phyloP scores from a whole-genome alignment of 179 eudicot species.

The Patellifolia procumbens region DNA sequence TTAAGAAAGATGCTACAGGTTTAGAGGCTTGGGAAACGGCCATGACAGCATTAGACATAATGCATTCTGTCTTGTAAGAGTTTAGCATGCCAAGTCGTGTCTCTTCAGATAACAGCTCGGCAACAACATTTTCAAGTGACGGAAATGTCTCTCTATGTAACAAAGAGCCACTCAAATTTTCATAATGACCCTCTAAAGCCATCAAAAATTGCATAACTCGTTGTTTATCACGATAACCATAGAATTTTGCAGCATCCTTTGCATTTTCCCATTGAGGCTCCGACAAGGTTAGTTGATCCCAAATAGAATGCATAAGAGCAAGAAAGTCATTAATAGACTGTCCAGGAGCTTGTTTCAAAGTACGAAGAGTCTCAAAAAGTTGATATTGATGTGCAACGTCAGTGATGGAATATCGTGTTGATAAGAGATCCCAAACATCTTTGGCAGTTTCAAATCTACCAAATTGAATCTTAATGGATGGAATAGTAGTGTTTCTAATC shows the following conservation, averaged over 20 bases:
- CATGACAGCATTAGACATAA: not conserved
- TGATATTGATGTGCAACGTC: conserved; percentile 9
- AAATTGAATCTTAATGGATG: conserved; percentile 1
- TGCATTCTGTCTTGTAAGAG: not conserved
- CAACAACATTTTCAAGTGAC: too few species aligned
- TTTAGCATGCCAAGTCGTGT: not conserved
- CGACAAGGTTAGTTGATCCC: conserved; percentile 11
- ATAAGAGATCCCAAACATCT: not conserved
- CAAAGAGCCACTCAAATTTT: not conserved
- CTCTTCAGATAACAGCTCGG: not conserved
- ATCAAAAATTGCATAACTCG: conserved; percentile 16
- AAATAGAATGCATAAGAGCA: not conserved
- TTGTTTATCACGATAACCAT: conserved; percentile 3
- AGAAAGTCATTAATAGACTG: conserved; percentile 18
- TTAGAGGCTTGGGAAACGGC: too few species aligned
- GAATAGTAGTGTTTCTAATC: not conserved
- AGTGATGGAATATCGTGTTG: not conserved
- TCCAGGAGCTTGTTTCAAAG: not conserved
- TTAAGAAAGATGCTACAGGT: not conserved
- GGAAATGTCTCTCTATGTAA: too few species aligned
- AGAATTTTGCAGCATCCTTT: conserved; percentile 4
- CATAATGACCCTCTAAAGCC: conserved; percentile 9
- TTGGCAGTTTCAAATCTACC: conserved; percentile 10
- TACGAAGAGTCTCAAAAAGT: not conserved
- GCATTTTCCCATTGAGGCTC: conserved; percentile 8